These are phyloP conservation scores for Ophiobolus disseminans DNA, from an alignment of 2,329 filamentous ascomycete genomes.

Conservation along the genomic window DNA sequence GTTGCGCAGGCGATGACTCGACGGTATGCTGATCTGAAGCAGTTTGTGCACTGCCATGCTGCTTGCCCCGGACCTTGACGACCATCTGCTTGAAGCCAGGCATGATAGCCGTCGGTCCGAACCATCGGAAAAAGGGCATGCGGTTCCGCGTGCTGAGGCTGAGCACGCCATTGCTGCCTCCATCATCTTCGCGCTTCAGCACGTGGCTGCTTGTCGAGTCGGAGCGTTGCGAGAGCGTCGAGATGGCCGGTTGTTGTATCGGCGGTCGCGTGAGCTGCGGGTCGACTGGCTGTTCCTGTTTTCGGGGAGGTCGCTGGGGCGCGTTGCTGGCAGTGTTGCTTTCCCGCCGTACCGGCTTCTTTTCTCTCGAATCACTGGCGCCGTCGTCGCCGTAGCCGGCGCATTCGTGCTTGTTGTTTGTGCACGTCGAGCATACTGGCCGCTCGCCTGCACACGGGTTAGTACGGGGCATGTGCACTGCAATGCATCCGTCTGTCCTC, in stretches of 20 bases:
- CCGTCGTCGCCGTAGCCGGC: slow-evolving; percentile 54
- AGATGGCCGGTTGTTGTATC: slow-evolving; percentile 27
- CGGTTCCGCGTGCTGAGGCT: slow-evolving; percentile 64
- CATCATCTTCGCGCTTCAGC: slow-evolving; percentile 29
- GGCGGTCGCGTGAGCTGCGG: slow-evolving; percentile 36
- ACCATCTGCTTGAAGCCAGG: slow-evolving; percentile 95
- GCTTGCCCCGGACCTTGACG: slow-evolving; percentile 72
- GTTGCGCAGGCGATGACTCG: slow-evolving; percentile 46
- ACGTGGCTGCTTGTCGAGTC: slow-evolving; percentile 26
- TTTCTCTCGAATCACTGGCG: slow-evolving; percentile 28
- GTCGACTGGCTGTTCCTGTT: slow-evolving; percentile 28
- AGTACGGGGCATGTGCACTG: slow-evolving; percentile 31
- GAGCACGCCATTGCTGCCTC: slow-evolving; percentile 22
- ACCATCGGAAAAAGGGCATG: slow-evolving; percentile 89
- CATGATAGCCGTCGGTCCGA: slow-evolving; percentile 88
- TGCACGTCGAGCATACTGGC: slow-evolving; percentile 55
- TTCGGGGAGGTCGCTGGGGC: slow-evolving; percentile 6
- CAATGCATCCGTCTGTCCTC: neutral
- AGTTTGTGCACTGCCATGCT: slow-evolving; percentile 65
- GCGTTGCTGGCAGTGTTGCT: slow-evolving; percentile 18
- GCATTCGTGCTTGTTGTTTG: slow-evolving; percentile 57
- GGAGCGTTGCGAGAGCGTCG: slow-evolving; percentile 29
- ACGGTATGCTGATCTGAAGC: slow-evolving; percentile 56
- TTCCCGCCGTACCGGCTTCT: slow-evolving; percentile 30
- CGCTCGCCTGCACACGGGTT: slow-evolving; percentile 39